Evolutionary conservation across 2,329 filamentous ascomycete genomes (phyloP).

Genomic region (Pseudogymnoascus verrucosus): DNA sequence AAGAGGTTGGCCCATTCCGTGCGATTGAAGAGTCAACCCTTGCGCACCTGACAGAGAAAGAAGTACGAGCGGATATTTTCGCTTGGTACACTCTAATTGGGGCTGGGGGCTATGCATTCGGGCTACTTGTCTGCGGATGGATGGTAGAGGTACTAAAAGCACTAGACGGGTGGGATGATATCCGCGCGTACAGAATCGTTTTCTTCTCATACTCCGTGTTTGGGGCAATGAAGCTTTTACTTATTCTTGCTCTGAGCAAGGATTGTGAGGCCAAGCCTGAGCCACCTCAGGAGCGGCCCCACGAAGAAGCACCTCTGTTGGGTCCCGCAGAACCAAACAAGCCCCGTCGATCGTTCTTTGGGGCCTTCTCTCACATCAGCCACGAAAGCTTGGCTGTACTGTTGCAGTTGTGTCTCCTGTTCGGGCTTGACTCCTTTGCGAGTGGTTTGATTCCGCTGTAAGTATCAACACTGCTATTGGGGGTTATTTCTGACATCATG

Average conservation of each 20-base stretch:
- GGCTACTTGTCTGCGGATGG: conserved; percentile 53
- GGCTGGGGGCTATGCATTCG: conserved; percentile 51
- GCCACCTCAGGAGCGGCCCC: conserved; percentile 21
- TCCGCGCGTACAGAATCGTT: conserved; percentile 44
- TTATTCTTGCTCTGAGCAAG: conserved; percentile 42
- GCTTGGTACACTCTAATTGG: conserved; percentile 55
- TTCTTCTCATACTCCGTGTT: conserved; percentile 51
- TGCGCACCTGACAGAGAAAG: conserved; percentile 44
- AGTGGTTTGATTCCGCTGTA: conserved; percentile 60
- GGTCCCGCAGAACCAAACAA: conserved; percentile 17
- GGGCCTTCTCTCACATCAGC: conserved; percentile 46
- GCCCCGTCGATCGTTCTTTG: conserved; percentile 14
- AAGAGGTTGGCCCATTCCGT: conserved; percentile 56
- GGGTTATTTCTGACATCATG: conserved; percentile 32
- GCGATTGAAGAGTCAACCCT: conserved; percentile 55
- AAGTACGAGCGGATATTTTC: conserved; percentile 46
- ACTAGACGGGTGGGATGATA: conserved; percentile 34
- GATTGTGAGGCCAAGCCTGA: conserved; percentile 30
- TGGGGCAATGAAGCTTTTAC: conserved; percentile 47
- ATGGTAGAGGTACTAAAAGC: conserved; percentile 42
- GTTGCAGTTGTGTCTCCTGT: conserved; percentile 56
- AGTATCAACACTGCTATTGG: conserved; percentile 37
- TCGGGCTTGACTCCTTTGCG: conserved; percentile 61
- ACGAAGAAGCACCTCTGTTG: conserved; percentile 24
- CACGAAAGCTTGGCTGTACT: conserved; percentile 46